Percentiles rank a stretch among this genome's conserved stretches.
These are phyloP conservation scores for Penicillium steckii DNA, from an alignment of 495 filamentous ascomycete species.

Conservation along the genomic window DNA sequence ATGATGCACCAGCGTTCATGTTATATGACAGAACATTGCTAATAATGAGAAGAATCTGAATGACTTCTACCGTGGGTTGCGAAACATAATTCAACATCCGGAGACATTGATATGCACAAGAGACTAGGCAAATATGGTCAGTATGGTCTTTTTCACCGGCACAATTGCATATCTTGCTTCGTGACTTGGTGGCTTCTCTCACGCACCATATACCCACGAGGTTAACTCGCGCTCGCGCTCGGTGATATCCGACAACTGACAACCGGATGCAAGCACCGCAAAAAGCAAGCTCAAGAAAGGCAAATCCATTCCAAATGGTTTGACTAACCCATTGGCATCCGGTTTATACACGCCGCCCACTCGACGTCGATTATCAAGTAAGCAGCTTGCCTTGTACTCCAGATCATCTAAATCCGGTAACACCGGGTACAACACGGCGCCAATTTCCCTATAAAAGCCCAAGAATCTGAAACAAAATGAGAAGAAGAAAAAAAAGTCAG, in stretches of 20 bases:
- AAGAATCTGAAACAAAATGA: slow-evolving; percentile 55
- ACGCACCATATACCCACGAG: slow-evolving; percentile 58
- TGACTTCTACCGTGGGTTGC: slow-evolving; percentile 53
- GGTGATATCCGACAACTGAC: slow-evolving; percentile 70
- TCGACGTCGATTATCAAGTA: slow-evolving; percentile 63
- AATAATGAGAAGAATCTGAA: slow-evolving; percentile 58
- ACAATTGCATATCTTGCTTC: not conserved
- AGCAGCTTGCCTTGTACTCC: slow-evolving; percentile 62
- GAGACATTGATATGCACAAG: slow-evolving; percentile 62
- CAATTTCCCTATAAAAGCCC: slow-evolving; percentile 70
- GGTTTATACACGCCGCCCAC: slow-evolving; percentile 43
- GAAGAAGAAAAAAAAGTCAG: not conserved
- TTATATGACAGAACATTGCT: slow-evolving; percentile 62
- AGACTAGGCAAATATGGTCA: slow-evolving; percentile 39
- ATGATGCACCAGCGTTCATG: slow-evolving; percentile 64
- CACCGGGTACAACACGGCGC: slow-evolving; percentile 77
- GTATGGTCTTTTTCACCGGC: not conserved
- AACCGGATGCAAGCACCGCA: slow-evolving; percentile 76
- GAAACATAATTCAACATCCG: slow-evolving; percentile 62
- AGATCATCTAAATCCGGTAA: slow-evolving; percentile 67
- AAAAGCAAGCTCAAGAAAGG: slow-evolving; percentile 55
- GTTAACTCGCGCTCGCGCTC: slow-evolving; percentile 55
- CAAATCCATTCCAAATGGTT: slow-evolving; percentile 45
- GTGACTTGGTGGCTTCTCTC: too few species aligned
- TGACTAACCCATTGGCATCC: slow-evolving; percentile 35